Conservation (phyloP, 495 filamentous ascomycete species). For the Durotheca rogersii region DNA sequence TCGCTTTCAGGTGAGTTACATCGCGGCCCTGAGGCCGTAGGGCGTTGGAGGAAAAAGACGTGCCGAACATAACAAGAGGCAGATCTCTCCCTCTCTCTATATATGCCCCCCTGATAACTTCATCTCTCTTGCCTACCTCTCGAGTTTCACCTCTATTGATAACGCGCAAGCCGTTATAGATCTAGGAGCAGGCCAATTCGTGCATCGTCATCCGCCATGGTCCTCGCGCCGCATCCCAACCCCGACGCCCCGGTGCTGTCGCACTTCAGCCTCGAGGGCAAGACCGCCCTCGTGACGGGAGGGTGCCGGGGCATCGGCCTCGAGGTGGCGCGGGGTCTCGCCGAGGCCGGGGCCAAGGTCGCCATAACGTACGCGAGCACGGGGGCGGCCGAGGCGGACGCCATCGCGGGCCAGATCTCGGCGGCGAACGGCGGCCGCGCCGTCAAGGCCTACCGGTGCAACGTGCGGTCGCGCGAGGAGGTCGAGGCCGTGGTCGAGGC, state of each 20-base stretch:
- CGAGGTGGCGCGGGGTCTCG: constrained; percentile 38
- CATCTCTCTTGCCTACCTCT: too few species aligned
- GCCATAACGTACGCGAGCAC: constrained; percentile 40
- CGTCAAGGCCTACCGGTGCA: constrained; percentile 27
- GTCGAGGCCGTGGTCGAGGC: constrained; percentile 24
- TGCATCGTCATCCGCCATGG: constrained; percentile 18
- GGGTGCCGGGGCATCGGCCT: constrained; percentile 49
- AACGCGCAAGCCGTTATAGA: too few species aligned
- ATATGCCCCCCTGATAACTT: too few species aligned
- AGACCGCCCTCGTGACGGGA: constrained; percentile 47
- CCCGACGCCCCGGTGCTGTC: constrained; percentile 30
- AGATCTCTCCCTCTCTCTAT: too few species aligned
- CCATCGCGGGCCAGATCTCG: constrained; percentile 23
- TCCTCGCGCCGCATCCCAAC: constrained; percentile 32
- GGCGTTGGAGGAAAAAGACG: too few species aligned
- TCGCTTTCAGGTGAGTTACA: too few species aligned
- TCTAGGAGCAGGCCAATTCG: too few species aligned
- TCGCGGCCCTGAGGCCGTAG: too few species aligned
- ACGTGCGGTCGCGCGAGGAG: constrained; percentile 24
- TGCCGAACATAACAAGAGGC: too few species aligned
- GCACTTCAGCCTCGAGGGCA: constrained; percentile 45
- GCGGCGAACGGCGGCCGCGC: constrained; percentile 18
- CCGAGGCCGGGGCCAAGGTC: constrained; percentile 43
- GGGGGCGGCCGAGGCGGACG: constrained; percentile 20
- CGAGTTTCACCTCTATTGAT: not conserved